Base-by-base conservation (phyloP, 1,284 basidiomycete genomes). In the Papiliotrema flavescens region DNA sequence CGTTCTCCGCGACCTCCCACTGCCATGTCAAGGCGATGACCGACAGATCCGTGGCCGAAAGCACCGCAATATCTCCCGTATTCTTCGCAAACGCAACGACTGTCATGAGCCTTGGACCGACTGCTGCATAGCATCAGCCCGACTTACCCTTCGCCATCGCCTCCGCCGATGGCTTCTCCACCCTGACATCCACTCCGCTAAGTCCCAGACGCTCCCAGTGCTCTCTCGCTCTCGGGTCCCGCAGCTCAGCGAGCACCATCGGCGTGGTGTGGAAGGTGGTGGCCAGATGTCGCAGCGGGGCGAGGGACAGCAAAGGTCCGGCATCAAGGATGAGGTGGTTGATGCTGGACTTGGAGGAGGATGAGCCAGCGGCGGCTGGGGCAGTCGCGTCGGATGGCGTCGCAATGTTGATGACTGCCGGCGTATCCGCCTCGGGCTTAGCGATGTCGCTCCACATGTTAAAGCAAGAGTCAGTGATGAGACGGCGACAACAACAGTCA, bases 31-130 rank as follows among this genome's bases (percentile, higher is more conserved):
- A 79, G 0, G 96, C 96, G 44, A 98, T 79, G 39, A 98, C 87
- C 61, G 88, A 87, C 54, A 98, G 75, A 84, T 99, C 96, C 17
- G 94, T 84, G 67, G 86, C 83, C 9, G 93, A 97, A 32, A 99
- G 82, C 44, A 95, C 95, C 35, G 90, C 82, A 71, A 92, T 95
- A 77, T 98, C 96, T 76, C 96, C 96, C 0, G 95, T 97, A 80
- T 91, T 90, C 80, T 91, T 94, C 3, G 96, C 90, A 76, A 88
- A 89, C 59, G 88, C 86, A 49, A 89, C 89, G 9, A 95, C 96
- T 90, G 36, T 41, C 5, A 40, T 46, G 20, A 44, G n/a, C n/a
- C 23, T 7, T 13, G 13, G n/a, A n/a, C 8, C 40, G 4, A 7
- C 17, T 14, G 15, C 14, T 11, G 32, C 13, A 41, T 26, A 11